A percentile compares a stretch with the other conserved stretches of the same genome.
Evolutionary conservation across 2,329 filamentous ascomycete genomes (phyloP).

Genomic region (Talaromyces sp.): DNA sequence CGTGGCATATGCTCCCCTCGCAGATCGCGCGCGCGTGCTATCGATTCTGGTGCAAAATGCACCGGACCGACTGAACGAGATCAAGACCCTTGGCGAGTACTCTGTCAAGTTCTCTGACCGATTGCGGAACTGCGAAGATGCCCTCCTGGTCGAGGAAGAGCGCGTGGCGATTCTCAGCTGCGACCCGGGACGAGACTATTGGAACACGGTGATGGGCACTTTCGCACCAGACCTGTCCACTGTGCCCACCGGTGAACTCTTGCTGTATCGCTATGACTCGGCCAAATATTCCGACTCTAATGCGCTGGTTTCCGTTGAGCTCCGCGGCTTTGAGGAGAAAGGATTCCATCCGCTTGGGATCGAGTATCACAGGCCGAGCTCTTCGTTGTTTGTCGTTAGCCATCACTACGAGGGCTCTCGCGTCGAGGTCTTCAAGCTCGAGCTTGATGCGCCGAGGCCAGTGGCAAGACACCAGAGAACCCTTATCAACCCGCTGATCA

Average conservation of each 20-base stretch:
- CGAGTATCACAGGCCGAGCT: slow-evolving; percentile 11
- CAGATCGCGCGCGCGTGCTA: background rate
- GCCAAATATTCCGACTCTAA: background rate
- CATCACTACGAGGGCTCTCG: slow-evolving; percentile 12
- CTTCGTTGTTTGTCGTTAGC: slow-evolving; percentile 13
- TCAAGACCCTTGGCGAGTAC: slow-evolving; percentile 6
- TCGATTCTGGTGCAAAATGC: slow-evolving; percentile 10
- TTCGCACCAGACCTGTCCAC: slow-evolving; percentile 1
- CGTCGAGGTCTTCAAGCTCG: slow-evolving; percentile 13
- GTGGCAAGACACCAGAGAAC: slow-evolving; percentile 6
- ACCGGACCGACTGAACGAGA: slow-evolving; percentile 8
- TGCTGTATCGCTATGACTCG: slow-evolving; percentile 1
- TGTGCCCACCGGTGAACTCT: slow-evolving; percentile 4
- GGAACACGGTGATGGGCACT: slow-evolving; percentile 13
- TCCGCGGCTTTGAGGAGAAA: slow-evolving; percentile 2
- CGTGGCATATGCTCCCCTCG: background rate
- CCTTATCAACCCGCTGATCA: slow-evolving; percentile 8
- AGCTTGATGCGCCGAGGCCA: background rate
- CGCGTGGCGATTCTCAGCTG: slow-evolving; percentile 11
- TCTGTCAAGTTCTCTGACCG: slow-evolving; percentile 10
- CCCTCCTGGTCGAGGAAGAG: slow-evolving; percentile 10
- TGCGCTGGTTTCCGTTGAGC: slow-evolving; percentile 5
- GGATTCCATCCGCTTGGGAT: slow-evolving; percentile 15
- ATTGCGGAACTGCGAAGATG: slow-evolving; percentile 16
- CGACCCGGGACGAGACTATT: slow-evolving; percentile 6